Base-by-base conservation (phyloP, 129 eudicot species). In the Flaveria linearis region DNA sequence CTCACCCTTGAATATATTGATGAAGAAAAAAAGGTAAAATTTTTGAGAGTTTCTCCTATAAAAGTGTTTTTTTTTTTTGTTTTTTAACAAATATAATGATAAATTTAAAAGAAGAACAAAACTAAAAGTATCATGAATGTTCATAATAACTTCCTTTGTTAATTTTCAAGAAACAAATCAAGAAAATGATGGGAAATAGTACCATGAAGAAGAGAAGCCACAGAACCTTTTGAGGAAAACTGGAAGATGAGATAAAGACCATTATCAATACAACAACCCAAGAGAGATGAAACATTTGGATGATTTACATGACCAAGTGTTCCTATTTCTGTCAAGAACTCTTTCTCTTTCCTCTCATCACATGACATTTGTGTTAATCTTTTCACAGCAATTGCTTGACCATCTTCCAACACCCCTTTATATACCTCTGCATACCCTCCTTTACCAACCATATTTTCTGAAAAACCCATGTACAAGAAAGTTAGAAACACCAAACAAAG, bases 401-500 rank as follows among this genome's bases (percentile, higher is more conserved):
- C 99, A 84, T 87, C 87, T 84, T 83, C 81, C 16, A 94, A 61
- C 52, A 87, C 84, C 47, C 99, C 99, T 84, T 84, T 94, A 84
- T 91, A 94, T 13, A 94, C 99, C 90, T 91, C 96, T 72, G 99
- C 97, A 86, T 80, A 91, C 82, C 99, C 99, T 75, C 99, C 99
- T 87, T 85, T 89, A 17, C 98, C 99, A 28, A 89, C 99, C 88
- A 94, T 78, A 57, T 94, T 94, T 47, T 91, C 98, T 94, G 88
- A 69, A 69, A 28, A 12, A 76, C 64, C 76, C 71, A 80, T 71
- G 75, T 55, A 61, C 50, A 45, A 73, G 69, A 62, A 49, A 62
- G 3, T 73, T 33, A 68, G 25, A 16, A 26, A 43, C 28, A 82
- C 18, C 66, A 25, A 28, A 22, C 67, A 76, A 55, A 55, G 7